A percentile compares a stretch with the other conserved stretches of the same genome.
These are phyloP conservation scores for Arthrobotrys entomopaga DNA, from an alignment of 2,329 filamentous ascomycete species.

Conservation along the genomic window DNA sequence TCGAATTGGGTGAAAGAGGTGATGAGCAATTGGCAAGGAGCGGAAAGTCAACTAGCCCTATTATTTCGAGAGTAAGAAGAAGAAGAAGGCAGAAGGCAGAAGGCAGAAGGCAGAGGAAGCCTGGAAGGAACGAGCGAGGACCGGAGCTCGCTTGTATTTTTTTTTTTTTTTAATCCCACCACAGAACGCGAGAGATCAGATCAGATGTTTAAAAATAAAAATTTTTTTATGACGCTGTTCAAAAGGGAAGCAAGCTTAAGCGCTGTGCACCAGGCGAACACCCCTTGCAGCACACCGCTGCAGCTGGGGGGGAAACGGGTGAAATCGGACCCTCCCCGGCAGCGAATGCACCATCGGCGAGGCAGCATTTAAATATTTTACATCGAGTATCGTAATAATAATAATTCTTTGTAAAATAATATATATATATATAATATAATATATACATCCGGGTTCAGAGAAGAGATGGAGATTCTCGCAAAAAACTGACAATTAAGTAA, in stretches of 20 bases:
- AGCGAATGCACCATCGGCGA: no score
- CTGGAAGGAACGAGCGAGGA: slow-evolving; percentile 29
- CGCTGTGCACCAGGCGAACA: neutral
- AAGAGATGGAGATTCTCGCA: no score
- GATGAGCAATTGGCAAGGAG: slow-evolving; percentile 8
- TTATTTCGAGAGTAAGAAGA: slow-evolving; percentile 5
- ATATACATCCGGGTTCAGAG: no score
- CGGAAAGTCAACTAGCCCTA: slow-evolving; percentile 20
- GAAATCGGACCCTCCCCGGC: no score
- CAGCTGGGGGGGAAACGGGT: no score
- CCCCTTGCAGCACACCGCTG: no score
- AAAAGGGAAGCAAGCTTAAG: neutral
- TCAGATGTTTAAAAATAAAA: slow-evolving; percentile 1
- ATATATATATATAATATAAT: no score
- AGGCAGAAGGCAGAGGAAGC: no score
- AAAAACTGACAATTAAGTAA: no score
- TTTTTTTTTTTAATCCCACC: neutral
- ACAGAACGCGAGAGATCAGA: neutral
- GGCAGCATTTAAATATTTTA: no score
- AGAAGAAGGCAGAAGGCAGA: neutral
- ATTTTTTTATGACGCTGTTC: slow-evolving; percentile 16
- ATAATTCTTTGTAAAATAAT: no score
- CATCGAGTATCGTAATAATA: no score
- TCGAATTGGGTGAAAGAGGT: slow-evolving; percentile 1
- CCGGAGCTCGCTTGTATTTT: slow-evolving; percentile 50